A percentile compares a stretch with the other conserved stretches of the same genome.
phyloP scores from a whole-genome alignment of 768 basidiomycete species.

The Suillus subalutaceus region DNA sequence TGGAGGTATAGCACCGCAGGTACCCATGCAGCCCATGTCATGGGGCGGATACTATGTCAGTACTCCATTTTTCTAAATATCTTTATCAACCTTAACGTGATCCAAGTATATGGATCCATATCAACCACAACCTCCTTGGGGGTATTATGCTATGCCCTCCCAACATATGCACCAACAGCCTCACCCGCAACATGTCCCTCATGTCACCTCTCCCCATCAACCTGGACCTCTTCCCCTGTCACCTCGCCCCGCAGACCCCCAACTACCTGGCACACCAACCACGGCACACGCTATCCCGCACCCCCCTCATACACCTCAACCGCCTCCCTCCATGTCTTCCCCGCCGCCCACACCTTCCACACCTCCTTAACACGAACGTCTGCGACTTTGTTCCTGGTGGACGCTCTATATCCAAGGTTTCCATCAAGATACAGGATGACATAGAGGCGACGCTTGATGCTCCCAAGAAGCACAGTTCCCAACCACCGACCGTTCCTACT shows the following conservation, averaged over 20 bases:
- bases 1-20: slow-evolving; percentile 50
- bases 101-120: slow-evolving; percentile 51
- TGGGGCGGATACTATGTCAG: slow-evolving; percentile 64
- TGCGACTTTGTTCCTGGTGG: too few species aligned
- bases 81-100: slow-evolving; percentile 6
- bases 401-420: too few species aligned
- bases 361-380: too few species aligned
- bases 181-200: slow-evolving; percentile 53
- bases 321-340: slow-evolving; percentile 50
- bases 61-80: slow-evolving; percentile 19
- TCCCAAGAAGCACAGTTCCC: too few species aligned
- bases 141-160: slow-evolving; percentile 41
- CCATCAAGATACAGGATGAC: too few species aligned
- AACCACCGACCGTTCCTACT: too few species aligned
- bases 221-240: slow-evolving; percentile 65
- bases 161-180: slow-evolving; percentile 38
- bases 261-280: slow-evolving; percentile 68
- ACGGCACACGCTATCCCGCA: slow-evolving; percentile 58
- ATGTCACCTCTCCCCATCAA: slow-evolving; percentile 36
- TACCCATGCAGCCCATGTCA: slow-evolving; percentile 41
- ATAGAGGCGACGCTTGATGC: too few species aligned
- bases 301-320: slow-evolving; percentile 47
- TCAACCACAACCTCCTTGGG: slow-evolving; percentile 38
- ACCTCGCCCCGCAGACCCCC: slow-evolving; percentile 60
- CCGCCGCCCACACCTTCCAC: slow-evolving; percentile 48